phyloP scores from a whole-genome alignment of 2,329 filamentous ascomycete species.

The Pseudogymnoascus sp. region DNA sequence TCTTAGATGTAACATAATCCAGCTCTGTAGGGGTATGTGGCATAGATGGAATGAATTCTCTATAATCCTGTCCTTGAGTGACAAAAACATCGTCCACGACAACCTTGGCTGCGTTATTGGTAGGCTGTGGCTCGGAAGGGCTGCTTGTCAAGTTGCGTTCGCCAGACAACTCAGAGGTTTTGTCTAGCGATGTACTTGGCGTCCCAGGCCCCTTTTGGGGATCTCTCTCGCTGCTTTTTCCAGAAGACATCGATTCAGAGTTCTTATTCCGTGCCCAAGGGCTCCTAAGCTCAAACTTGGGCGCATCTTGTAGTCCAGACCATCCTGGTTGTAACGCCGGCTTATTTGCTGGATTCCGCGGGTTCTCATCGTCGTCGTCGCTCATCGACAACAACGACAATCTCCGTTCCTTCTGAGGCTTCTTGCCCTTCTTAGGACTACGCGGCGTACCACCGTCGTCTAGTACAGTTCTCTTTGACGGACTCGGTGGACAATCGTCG shows the following conservation, averaged over 20 bases:
- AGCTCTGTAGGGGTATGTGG: neutral
- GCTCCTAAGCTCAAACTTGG: neutral
- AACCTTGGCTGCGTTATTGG: neutral
- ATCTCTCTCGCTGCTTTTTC: neutral
- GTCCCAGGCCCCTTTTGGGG: neutral
- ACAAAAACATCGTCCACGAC: neutral
- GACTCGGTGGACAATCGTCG: neutral
- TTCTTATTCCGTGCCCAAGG: neutral
- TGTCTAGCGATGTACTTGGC: neutral
- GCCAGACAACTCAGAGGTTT: neutral
- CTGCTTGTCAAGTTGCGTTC: neutral
- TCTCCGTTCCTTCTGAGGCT: neutral
- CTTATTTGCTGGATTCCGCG: neutral
- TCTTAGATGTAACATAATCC: too few relatives aligned
- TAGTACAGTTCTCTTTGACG: neutral
- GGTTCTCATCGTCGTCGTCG: neutral
- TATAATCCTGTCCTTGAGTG: neutral
- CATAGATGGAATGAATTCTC: neutral
- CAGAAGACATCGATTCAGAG: neutral
- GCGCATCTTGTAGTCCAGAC: neutral
- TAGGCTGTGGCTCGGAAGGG: neutral
- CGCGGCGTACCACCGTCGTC: slow-evolving; percentile 11
- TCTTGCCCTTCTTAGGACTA: slow-evolving; percentile 6
- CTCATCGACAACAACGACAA: neutral
- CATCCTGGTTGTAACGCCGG: neutral